Evolutionary conservation across 192 early-diverging fungal species (phyloP).

Genomic region (Physocladia obscura): DNA sequence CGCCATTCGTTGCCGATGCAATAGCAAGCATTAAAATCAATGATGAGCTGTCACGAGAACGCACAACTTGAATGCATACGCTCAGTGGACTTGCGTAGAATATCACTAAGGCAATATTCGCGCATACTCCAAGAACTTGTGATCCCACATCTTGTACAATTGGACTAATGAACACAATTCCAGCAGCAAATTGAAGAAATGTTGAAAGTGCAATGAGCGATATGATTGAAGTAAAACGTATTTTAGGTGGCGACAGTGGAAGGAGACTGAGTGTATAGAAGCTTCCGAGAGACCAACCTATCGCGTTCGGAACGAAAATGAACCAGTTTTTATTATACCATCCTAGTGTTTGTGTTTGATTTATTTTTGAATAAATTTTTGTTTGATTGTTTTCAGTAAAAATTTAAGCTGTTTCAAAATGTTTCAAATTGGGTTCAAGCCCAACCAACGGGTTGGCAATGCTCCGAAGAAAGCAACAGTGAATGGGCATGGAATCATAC

Average conservation of each 20-base stretch:
- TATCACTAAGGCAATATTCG: neutral
- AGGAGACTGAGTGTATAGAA: conserved; percentile 1
- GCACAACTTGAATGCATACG: neutral
- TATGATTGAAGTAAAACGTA: neutral
- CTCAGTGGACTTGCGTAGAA: conserved; percentile 9
- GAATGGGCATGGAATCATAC: too few species aligned
- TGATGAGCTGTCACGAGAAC: neutral
- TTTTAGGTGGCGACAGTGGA: neutral
- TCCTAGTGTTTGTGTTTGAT: too few species aligned
- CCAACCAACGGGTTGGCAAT: too few species aligned
- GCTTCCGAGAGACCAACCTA: neutral
- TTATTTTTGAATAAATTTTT: too few species aligned
- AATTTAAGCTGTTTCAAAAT: too few species aligned
- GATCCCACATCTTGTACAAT: neutral
- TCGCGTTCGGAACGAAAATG: neutral
- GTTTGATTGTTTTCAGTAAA: too few species aligned
- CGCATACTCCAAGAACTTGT: neutral
- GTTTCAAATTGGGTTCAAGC: too few species aligned
- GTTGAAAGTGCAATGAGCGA: neutral
- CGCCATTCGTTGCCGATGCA: neutral
- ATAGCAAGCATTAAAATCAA: neutral
- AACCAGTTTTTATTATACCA: conserved; percentile 3
- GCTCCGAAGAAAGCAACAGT: too few species aligned
- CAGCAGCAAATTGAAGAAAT: neutral
- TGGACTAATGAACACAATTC: neutral